Percentiles rank a stretch among this genome's conserved stretches.
Conservation (phyloP, 169 alveolate species). For the Amoebophrya sp. region DNA sequence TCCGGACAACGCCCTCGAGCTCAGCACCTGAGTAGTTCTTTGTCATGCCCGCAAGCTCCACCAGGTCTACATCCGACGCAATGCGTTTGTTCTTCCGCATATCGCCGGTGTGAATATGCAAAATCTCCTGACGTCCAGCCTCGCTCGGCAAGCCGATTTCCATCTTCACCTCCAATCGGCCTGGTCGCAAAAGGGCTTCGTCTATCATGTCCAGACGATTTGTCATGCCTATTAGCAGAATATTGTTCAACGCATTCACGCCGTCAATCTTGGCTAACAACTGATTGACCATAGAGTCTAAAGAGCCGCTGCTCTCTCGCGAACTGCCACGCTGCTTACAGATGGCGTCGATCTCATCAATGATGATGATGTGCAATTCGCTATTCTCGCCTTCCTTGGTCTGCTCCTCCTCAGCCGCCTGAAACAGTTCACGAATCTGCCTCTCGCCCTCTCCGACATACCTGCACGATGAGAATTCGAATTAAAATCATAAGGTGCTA, state of each 20-base stretch:
- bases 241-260: slow-evolving; percentile 93
- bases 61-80: slow-evolving; percentile 79
- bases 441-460: slow-evolving; percentile 98
- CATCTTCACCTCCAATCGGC: slow-evolving; percentile 95
- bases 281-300: slow-evolving; percentile 96
- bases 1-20: slow-evolving; percentile 68
- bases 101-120: slow-evolving; percentile 93
- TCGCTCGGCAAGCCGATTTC: slow-evolving; percentile 98
- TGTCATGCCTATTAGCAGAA: slow-evolving; percentile 97
- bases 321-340: slow-evolving; percentile 92
- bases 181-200: slow-evolving; percentile 98
- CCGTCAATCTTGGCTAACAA: slow-evolving; percentile 98
- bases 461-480: slow-evolving; percentile 50
- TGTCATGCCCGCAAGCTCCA: slow-evolving; percentile 80
- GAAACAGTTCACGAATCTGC: slow-evolving; percentile 91
- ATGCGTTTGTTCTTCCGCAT: slow-evolving; percentile 70
- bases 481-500: neutral
- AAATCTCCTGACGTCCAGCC: slow-evolving; percentile 91
- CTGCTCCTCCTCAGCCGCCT: slow-evolving; percentile 88
- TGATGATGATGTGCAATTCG: slow-evolving; percentile 91
- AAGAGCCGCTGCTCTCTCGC: slow-evolving; percentile 44
- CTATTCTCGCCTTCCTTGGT: slow-evolving; percentile 84
- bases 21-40: slow-evolving; percentile 99
- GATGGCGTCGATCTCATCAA: slow-evolving; percentile 98
- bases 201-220: slow-evolving; percentile 96